A percentile compares a stretch with the other conserved stretches of the same genome.
These are phyloP conservation scores for Apophysomyces sp. DNA, from an alignment of 371 early-diverging fungal species.

Conservation along the genomic window DNA sequence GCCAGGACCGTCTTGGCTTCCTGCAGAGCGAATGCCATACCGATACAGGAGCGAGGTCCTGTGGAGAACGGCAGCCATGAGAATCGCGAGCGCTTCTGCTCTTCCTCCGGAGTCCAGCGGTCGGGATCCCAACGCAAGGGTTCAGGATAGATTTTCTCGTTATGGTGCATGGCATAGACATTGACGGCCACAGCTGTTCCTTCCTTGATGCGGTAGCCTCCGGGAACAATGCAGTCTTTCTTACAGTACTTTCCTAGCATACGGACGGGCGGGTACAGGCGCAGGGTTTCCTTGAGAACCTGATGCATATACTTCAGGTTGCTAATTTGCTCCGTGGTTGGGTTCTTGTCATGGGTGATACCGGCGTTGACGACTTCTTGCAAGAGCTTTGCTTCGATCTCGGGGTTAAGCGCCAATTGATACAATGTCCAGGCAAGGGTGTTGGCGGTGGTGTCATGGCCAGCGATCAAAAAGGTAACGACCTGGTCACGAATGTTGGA, in stretches of 20 bases:
- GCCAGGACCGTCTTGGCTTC: conserved; percentile 60
- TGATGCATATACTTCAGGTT: conserved; percentile 41
- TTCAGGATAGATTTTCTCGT: conserved; percentile 44
- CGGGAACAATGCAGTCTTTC: conserved; percentile 51
- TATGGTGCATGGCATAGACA: conserved; percentile 44
- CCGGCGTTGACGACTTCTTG: conserved; percentile 55
- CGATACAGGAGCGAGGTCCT: conserved; percentile 48
- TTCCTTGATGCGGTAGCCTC: conserved; percentile 37
- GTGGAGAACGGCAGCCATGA: conserved; percentile 61
- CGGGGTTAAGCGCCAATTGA: conserved; percentile 44
- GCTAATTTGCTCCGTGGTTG: conserved; percentile 44
- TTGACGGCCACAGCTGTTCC: conserved; percentile 18
- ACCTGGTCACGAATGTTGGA: conserved; percentile 60
- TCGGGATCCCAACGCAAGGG: conserved; percentile 56
- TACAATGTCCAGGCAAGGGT: conserved; percentile 54
- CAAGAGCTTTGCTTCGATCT: conserved; percentile 37
- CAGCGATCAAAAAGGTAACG: conserved; percentile 57
- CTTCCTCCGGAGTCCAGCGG: conserved; percentile 53
- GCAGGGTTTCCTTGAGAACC: conserved; percentile 55
- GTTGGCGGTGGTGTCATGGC: conserved; percentile 51
- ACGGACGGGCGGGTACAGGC: conserved; percentile 53
- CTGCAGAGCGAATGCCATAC: conserved; percentile 57
- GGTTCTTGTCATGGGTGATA: conserved; percentile 34
- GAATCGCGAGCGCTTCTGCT: conserved; percentile 49
- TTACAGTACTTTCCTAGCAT: conserved; percentile 44